phyloP scores from a whole-genome alignment of 768 basidiomycete species.

The Rhodotorula graminis region DNA sequence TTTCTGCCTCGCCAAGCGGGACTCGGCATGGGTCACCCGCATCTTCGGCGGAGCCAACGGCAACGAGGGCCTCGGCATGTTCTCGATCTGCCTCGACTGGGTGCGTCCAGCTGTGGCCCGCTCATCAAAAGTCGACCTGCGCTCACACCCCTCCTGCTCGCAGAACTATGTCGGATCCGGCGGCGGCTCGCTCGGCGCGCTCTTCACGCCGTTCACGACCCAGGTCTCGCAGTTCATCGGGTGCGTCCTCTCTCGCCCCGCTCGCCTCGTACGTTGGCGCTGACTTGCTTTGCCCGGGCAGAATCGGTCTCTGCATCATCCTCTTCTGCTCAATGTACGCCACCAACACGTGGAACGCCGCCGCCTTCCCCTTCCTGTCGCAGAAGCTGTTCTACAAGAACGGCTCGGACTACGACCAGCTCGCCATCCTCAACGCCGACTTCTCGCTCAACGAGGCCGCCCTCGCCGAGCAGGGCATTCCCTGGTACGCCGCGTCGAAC shows the following conservation, averaged over 20 bases:
- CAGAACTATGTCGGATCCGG: constrained; percentile 28
- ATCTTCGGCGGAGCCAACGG: constrained; percentile 35
- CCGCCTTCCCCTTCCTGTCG: constrained; percentile 46
- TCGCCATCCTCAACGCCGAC: constrained; percentile 40
- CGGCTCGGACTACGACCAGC: constrained; percentile 42
- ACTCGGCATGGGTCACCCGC: constrained; percentile 46
- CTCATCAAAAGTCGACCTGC: too few relatives aligned
- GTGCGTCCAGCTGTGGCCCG: not conserved
- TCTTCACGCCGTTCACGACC: constrained; percentile 45
- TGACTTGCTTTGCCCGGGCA: not conserved
- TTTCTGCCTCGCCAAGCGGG: constrained; percentile 47
- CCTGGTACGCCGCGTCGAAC: constrained; percentile 24
- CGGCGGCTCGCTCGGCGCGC: constrained; percentile 38
- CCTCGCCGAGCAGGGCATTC: constrained; percentile 21
- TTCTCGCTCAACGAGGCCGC: constrained; percentile 41
- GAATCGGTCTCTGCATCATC: constrained; percentile 35
- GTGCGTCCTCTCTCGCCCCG: not conserved
- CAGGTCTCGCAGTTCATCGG: constrained; percentile 43
- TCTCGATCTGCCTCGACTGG: constrained; percentile 42
- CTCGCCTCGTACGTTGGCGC: not conserved
- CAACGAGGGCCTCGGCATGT: constrained; percentile 45
- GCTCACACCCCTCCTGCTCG: not conserved
- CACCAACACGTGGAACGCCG: constrained; percentile 44
- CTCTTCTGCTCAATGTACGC: constrained; percentile 38
- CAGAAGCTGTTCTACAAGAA: constrained; percentile 43